Percentiles rank a stretch among this genome's conserved stretches.
These are phyloP conservation scores for Backusella circina DNA, from an alignment of 192 early-diverging fungal genomes.

Conservation along the genomic window DNA sequence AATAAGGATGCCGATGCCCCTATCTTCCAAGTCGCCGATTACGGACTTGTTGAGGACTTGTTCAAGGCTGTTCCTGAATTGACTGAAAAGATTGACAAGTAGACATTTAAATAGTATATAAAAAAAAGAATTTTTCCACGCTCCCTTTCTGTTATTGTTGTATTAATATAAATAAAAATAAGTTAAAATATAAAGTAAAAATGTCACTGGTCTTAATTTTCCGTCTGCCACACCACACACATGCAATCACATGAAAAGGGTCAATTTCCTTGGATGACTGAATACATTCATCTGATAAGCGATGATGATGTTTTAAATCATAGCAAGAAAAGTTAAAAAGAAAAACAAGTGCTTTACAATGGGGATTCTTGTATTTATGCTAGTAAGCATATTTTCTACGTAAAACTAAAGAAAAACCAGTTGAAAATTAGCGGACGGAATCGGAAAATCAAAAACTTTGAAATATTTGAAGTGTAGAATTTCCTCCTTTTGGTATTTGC, in stretches of 20 bases:
- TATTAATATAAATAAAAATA: slow-evolving; percentile 2
- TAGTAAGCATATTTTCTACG: too few species aligned
- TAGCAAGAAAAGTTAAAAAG: not conserved
- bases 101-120: not conserved
- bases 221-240: not conserved
- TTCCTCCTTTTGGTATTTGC: not conserved
- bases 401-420: too few species aligned
- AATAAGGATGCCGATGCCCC: slow-evolving; percentile 98
- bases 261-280: not conserved
- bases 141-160: not conserved
- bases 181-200: not conserved
- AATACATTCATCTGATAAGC: not conserved
- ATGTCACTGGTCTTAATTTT: not conserved
- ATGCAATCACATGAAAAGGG: slow-evolving; percentile 1
- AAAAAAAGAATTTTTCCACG: not conserved
- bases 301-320: not conserved
- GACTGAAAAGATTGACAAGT: slow-evolving; percentile 63
- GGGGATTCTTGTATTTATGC: too few species aligned
- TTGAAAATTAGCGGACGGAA: not conserved
- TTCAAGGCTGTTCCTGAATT: slow-evolving; percentile 92
- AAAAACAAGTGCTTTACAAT: not conserved
- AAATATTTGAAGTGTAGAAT: not conserved
- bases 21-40: slow-evolving; percentile 97
- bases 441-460: not conserved
- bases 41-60: slow-evolving; percentile 93